phyloP scores from a whole-genome alignment of 2,329 filamentous ascomycete genomes.

The Pseudogymnoascus destructans region DNA sequence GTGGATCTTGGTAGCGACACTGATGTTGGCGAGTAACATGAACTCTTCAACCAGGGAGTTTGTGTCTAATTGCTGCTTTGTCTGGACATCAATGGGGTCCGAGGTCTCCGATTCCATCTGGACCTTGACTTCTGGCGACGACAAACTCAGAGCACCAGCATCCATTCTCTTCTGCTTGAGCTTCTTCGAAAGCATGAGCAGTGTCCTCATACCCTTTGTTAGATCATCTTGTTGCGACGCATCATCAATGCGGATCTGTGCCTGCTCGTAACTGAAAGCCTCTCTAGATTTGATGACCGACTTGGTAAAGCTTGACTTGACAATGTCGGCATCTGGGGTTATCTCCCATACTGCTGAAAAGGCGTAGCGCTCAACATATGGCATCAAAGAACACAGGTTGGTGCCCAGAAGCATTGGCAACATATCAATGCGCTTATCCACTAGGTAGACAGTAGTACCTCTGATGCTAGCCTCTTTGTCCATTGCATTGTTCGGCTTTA shows the following conservation, averaged over 20 bases:
- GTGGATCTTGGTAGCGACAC: constrained; percentile 82
- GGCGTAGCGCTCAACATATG: constrained; percentile 87
- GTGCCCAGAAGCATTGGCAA: constrained; percentile 91
- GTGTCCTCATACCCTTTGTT: constrained; percentile 74
- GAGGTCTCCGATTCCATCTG: constrained; percentile 92
- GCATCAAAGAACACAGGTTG: constrained; percentile 90
- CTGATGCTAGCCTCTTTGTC: constrained; percentile 87
- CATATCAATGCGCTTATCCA: constrained; percentile 99
- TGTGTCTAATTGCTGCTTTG: constrained; percentile 84
- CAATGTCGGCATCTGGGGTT: constrained; percentile 69
- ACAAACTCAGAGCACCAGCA: constrained; percentile 85
- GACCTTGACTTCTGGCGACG: constrained; percentile 94
- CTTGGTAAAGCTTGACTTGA: constrained; percentile 82
- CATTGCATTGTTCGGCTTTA: constrained; percentile 95
- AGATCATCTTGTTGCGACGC: constrained; percentile 75
- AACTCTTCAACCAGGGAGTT: constrained; percentile 98
- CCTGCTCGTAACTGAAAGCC: constrained; percentile 95
- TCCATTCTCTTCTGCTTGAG: constrained; percentile 93
- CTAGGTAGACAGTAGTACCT: constrained; percentile 91
- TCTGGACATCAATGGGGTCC: constrained; percentile 91
- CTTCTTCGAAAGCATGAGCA: constrained; percentile 82
- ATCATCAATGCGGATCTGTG: constrained; percentile 89
- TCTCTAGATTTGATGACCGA: constrained; percentile 94
- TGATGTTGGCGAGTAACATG: constrained; percentile 97
- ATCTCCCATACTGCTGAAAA: constrained; percentile 87